These are phyloP conservation scores for Populus nigra DNA, from an alignment of 345 rosid species.

Conservation along the genomic window DNA sequence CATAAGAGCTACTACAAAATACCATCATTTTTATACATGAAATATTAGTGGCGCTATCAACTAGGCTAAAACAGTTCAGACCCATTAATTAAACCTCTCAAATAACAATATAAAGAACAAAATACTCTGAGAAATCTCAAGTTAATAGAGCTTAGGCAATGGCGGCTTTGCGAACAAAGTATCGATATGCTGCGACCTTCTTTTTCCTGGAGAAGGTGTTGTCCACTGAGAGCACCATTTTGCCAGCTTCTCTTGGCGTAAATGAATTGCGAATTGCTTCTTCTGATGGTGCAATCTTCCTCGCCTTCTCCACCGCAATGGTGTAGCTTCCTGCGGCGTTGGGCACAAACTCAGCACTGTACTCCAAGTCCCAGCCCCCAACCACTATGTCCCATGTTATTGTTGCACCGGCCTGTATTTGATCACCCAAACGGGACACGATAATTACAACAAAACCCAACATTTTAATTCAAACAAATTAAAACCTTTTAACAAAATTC, in stretches of 20 bases:
- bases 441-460: too few species aligned
- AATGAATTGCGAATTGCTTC: slow-evolving; percentile 79
- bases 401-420: slow-evolving; percentile 65
- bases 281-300: slow-evolving; percentile 50
- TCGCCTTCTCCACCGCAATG: slow-evolving; percentile 74
- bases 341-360: slow-evolving; percentile 92
- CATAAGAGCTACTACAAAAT: background rate
- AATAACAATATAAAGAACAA: background rate
- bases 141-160: slow-evolving; percentile 16
- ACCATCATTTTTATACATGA: slow-evolving; percentile 11
- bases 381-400: slow-evolving; percentile 95
- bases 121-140: background rate
- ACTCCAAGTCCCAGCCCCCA: slow-evolving; percentile 98
- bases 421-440: too few species aligned
- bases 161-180: slow-evolving; percentile 69
- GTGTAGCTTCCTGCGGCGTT: slow-evolving; percentile 71
- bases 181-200: slow-evolving; percentile 92
- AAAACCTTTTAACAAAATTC: too few species aligned
- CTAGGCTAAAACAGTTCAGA: slow-evolving; percentile 1
- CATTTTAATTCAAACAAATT: background rate
- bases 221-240: slow-evolving; percentile 83
- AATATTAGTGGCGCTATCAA: slow-evolving; percentile 10
- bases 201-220: slow-evolving; percentile 72
- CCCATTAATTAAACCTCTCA: slow-evolving; percentile 11
- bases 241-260: slow-evolving; percentile 74